A percentile compares a stretch with the other conserved stretches of the same genome.
phyloP scores from a whole-genome alignment of 805 yeast species.

The Wickerhamiella sorbophila region DNA sequence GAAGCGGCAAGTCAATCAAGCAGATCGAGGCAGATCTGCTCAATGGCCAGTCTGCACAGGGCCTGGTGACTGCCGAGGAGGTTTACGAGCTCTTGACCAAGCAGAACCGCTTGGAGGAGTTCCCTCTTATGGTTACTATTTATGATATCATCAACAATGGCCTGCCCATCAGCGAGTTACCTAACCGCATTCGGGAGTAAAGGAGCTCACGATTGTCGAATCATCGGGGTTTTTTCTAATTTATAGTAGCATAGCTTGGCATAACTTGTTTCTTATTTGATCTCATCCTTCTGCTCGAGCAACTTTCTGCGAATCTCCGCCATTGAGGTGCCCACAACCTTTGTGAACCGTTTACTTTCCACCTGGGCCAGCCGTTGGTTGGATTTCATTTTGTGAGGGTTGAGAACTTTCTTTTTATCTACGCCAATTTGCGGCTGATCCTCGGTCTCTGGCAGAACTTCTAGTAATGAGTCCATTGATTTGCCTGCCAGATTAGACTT shows the following conservation, averaged over 20 bases:
- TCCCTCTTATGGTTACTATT: slow-evolving; percentile 70
- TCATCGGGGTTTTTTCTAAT: neutral
- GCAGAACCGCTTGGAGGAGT: slow-evolving; percentile 43
- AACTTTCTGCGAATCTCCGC: neutral
- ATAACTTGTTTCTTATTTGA: too few species aligned
- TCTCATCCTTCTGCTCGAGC: neutral
- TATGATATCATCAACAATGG: slow-evolving; percentile 70
- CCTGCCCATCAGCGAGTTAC: slow-evolving; percentile 60
- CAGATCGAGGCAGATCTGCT: slow-evolving; percentile 75
- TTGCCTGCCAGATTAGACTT: slow-evolving; percentile 16
- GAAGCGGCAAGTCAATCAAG: slow-evolving; percentile 57
- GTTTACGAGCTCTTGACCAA: slow-evolving; percentile 63
- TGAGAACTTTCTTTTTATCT: neutral
- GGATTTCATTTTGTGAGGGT: slow-evolving; percentile 1
- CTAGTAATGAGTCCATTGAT: slow-evolving; percentile 14
- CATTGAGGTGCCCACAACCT: neutral
- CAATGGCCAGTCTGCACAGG: slow-evolving; percentile 96
- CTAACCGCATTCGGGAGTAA: slow-evolving; percentile 23
- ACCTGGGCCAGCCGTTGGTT: neutral
- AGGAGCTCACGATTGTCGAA: too few species aligned
- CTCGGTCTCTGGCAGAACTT: slow-evolving; percentile 10
- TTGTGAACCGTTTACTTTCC: neutral
- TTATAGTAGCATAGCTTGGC: neutral
- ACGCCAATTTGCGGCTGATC: slow-evolving; percentile 2
- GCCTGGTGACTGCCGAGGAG: slow-evolving; percentile 79